phyloP scores from a whole-genome alignment of 768 basidiomycete genomes.

The Leccinellum rugosiceps region DNA sequence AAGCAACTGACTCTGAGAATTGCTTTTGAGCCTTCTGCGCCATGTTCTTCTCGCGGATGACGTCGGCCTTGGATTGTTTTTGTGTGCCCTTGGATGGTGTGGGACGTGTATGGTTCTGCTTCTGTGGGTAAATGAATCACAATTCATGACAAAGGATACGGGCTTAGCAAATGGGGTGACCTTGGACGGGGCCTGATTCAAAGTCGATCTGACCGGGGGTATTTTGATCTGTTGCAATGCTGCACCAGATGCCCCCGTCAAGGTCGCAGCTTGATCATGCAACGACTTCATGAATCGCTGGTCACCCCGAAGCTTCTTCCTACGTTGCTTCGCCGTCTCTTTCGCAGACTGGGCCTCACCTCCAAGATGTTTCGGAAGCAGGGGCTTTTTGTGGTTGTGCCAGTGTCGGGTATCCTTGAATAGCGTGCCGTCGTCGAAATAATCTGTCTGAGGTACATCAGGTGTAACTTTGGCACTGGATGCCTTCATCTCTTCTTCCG shows the following conservation, averaged over 20 bases:
- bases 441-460: slow-evolving; percentile 5
- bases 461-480: not conserved
- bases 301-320: slow-evolving; percentile 37
- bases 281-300: slow-evolving; percentile 58
- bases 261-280: slow-evolving; percentile 56
- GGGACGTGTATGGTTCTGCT: slow-evolving; percentile 11
- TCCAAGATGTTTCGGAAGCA: slow-evolving; percentile 55
- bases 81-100: slow-evolving; percentile 27
- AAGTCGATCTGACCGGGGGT: slow-evolving; percentile 32
- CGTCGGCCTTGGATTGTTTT: slow-evolving; percentile 35
- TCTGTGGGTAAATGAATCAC: slow-evolving; percentile 9
- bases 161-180: not conserved
- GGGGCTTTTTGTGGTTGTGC: slow-evolving; percentile 48
- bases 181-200: slow-evolving; percentile 12
- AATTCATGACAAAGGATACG: not conserved
- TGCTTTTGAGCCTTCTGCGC: slow-evolving; percentile 43
- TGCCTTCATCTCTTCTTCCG: not conserved
- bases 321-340: slow-evolving; percentile 35
- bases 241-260: slow-evolving; percentile 61
- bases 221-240: slow-evolving; percentile 54
- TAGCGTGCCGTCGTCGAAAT: slow-evolving; percentile 38
- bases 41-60: slow-evolving; percentile 43
- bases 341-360: slow-evolving; percentile 36
- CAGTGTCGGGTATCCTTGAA: slow-evolving; percentile 58
- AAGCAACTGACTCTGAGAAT: slow-evolving; percentile 38